Evolutionary conservation across 306 rosid species (phyloP).

Genomic region (Cicer pinnatifidum): DNA sequence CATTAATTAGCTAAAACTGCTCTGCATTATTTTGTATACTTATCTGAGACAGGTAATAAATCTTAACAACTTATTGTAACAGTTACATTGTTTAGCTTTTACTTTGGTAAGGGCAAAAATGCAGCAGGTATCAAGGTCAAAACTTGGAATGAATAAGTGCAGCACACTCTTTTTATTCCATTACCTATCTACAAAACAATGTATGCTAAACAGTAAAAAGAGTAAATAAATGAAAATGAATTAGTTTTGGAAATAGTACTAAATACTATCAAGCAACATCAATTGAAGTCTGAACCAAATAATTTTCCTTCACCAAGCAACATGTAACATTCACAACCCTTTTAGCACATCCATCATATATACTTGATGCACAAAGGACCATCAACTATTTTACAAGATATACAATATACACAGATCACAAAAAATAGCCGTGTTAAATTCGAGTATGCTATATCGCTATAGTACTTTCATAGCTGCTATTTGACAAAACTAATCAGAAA

Average conservation of each 20-base stretch:
- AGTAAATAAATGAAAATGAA: no score
- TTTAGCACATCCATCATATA: conserved; percentile 4
- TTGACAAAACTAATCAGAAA: background rate
- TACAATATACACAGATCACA: background rate
- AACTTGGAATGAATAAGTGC: no score
- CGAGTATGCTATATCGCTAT: background rate
- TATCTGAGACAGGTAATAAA: background rate
- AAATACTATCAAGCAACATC: no score
- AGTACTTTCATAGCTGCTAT: background rate
- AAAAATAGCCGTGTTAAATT: background rate
- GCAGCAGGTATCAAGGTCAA: background rate
- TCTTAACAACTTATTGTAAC: background rate
- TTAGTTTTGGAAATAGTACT: no score
- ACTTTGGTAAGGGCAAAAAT: conserved; percentile 6
- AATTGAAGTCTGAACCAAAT: background rate
- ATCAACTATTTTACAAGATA: conserved; percentile 9
- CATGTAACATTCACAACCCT: conserved; percentile 2
- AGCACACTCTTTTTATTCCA: background rate
- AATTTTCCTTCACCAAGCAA: background rate
- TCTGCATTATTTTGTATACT: no score
- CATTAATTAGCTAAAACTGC: no score
- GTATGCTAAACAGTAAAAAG: background rate
- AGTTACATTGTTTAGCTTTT: background rate
- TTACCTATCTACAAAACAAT: conserved; percentile 25
- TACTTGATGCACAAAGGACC: background rate